Evolutionary conservation across 2,329 filamentous ascomycete genomes (phyloP).

Genomic region (Rhynchosporium secalis): DNA sequence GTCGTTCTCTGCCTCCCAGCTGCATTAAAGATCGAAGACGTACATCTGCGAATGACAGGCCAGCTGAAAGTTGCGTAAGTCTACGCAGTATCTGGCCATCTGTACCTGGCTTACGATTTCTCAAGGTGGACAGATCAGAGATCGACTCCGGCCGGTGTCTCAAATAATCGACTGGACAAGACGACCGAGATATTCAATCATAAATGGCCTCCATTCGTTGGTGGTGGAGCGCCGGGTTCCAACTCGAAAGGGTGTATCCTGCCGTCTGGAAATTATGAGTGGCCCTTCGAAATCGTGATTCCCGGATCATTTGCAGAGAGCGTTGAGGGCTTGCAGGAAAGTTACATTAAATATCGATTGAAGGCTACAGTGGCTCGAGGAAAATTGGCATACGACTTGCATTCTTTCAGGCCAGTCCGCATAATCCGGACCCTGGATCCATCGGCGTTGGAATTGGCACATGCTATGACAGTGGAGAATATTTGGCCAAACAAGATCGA

Average conservation of each 20-base stretch:
- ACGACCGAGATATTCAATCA: slow-evolving; percentile 64
- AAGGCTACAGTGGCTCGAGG: slow-evolving; percentile 87
- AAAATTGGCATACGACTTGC: slow-evolving; percentile 84
- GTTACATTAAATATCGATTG: slow-evolving; percentile 84
- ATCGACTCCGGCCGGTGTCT: slow-evolving; percentile 57
- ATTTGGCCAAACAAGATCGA: slow-evolving; percentile 98
- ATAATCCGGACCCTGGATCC: slow-evolving; percentile 77
- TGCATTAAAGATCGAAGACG: slow-evolving; percentile 68
- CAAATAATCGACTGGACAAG: slow-evolving; percentile 60
- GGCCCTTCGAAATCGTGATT: slow-evolving; percentile 75
- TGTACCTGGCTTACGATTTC: slow-evolving; percentile 15
- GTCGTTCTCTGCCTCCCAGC: slow-evolving; percentile 72
- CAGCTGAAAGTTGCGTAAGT: slow-evolving; percentile 68
- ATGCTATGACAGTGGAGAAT: slow-evolving; percentile 95
- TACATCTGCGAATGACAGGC: slow-evolving; percentile 70
- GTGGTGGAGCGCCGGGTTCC: slow-evolving; percentile 47
- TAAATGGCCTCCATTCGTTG: slow-evolving; percentile 67
- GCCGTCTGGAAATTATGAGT: slow-evolving; percentile 77
- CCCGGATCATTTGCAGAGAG: slow-evolving; percentile 77
- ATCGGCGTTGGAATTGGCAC: slow-evolving; percentile 73
- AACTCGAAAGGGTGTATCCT: slow-evolving; percentile 57
- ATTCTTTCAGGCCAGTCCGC: slow-evolving; percentile 74
- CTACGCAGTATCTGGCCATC: background rate
- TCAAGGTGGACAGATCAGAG: slow-evolving; percentile 53
- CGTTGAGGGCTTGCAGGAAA: slow-evolving; percentile 83